Percentiles rank a stretch among this genome's conserved stretches.
Evolutionary conservation across 2,329 filamentous ascomycete species (phyloP).

Genomic region (Spiromastix sp.): DNA sequence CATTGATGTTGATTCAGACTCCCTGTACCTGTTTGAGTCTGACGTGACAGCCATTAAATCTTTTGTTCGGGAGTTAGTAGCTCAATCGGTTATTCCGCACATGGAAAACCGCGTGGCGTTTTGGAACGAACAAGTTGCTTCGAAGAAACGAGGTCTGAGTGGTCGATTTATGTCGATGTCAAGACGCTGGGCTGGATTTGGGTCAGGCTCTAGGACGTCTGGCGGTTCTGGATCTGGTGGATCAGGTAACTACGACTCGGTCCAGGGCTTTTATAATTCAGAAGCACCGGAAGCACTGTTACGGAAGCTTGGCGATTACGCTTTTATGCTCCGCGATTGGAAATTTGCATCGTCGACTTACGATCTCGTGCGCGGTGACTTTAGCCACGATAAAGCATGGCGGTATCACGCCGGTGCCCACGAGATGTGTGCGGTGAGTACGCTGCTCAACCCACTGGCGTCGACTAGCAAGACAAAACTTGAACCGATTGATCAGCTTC

Average conservation of each 20-base stretch:
- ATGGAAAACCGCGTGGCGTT: slow-evolving; percentile 88
- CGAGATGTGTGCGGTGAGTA: slow-evolving; percentile 85
- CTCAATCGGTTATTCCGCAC: slow-evolving; percentile 84
- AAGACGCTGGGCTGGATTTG: slow-evolving; percentile 79
- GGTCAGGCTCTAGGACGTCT: slow-evolving; percentile 52
- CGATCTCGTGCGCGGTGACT: slow-evolving; percentile 79
- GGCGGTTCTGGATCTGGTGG: slow-evolving; percentile 36
- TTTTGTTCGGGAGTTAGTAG: slow-evolving; percentile 89
- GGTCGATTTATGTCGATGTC: slow-evolving; percentile 93
- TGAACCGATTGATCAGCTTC: slow-evolving; percentile 74
- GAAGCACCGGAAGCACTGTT: slow-evolving; percentile 82
- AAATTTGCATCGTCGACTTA: slow-evolving; percentile 88
- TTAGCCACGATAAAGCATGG: slow-evolving; percentile 94
- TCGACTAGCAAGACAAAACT: slow-evolving; percentile 64
- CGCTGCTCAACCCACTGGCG: slow-evolving; percentile 64
- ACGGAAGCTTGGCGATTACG: slow-evolving; percentile 87
- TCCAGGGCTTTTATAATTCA: slow-evolving; percentile 70
- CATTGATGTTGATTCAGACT: slow-evolving; percentile 11
- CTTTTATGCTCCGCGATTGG: slow-evolving; percentile 95
- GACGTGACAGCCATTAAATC: slow-evolving; percentile 79
- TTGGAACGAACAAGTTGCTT: slow-evolving; percentile 97
- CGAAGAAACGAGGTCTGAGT: slow-evolving; percentile 73
- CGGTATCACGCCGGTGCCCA: slow-evolving; percentile 85
- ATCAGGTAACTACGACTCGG: slow-evolving; percentile 61
- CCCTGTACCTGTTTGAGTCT: slow-evolving; percentile 71